Conservation (phyloP, 163 green algal genomes). For the Scenedesmus sp. region DNA sequence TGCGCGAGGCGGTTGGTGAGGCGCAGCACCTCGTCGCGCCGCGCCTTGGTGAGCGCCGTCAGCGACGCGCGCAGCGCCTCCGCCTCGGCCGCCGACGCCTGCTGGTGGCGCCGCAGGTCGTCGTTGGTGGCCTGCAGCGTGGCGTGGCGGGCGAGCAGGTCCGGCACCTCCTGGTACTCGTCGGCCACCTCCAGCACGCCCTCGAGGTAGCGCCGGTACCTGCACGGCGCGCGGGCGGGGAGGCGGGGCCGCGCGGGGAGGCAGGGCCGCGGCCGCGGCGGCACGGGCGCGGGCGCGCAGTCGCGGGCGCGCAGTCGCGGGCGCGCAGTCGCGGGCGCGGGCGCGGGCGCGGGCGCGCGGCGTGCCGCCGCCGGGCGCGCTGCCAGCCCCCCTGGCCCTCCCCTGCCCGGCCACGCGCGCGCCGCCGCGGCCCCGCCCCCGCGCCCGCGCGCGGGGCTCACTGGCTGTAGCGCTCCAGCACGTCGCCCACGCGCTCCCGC, state of each 20-base stretch:
- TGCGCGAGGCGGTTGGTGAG: constrained; percentile 86
- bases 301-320: no score
- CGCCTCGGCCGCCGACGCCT: constrained; percentile 51
- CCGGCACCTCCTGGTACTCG: constrained; percentile 88
- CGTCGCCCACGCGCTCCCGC: constrained; percentile 68
- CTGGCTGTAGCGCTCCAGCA: constrained; percentile 83
- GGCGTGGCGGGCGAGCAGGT: constrained; percentile 84
- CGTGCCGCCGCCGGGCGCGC: no score
- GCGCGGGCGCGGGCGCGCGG: no score
- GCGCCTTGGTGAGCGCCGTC: constrained; percentile 75
- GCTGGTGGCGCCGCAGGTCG: constrained; percentile 80
- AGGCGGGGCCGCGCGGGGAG: not conserved
- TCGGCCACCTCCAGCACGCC: constrained; percentile 85
- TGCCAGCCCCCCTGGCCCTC: no score
- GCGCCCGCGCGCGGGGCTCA: constrained; percentile 32
- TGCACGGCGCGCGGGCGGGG: no score
- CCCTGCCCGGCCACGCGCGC: no score
- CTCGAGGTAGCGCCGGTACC: constrained; percentile 89
- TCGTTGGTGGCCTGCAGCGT: constrained; percentile 87
- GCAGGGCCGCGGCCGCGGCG: no score
- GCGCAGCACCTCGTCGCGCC: constrained; percentile 84
- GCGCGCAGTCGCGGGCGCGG: no score
- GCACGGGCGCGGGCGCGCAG: no score
- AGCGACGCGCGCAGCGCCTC: constrained; percentile 57
- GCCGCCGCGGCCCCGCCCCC: no score